These are phyloP conservation scores for Entomortierella beljakovae DNA, from an alignment of 192 early-diverging fungal genomes.

Conservation along the genomic window DNA sequence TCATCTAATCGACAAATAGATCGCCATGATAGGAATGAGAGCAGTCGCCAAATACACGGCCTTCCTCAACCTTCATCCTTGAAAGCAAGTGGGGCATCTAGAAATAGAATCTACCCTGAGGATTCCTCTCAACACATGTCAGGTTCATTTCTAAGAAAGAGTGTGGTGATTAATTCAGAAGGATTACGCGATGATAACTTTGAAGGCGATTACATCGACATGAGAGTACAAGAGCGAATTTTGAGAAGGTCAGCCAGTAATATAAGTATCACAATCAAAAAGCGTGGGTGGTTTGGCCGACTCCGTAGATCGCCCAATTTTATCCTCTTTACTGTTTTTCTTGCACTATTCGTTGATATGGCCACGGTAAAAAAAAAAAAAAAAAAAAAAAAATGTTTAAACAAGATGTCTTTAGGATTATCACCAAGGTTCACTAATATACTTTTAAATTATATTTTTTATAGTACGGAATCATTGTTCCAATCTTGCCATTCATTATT, in stretches of 20 bases:
- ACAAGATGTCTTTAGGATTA: neutral
- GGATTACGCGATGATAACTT: neutral
- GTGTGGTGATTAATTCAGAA: neutral
- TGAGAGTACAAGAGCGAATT: neutral
- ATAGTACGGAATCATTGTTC: constrained; percentile 79
- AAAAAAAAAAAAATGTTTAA: neutral
- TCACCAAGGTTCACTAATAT: no score
- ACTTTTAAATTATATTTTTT: neutral
- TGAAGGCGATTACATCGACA: neutral
- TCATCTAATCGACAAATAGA: constrained; percentile 4
- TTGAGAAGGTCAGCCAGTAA: constrained; percentile 20
- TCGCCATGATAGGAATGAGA: neutral
- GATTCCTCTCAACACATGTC: neutral
- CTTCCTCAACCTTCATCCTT: neutral
- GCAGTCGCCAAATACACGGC: neutral
- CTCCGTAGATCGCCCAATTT: constrained; percentile 42
- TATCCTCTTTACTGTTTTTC: constrained; percentile 46
- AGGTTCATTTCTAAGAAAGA: neutral
- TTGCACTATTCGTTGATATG: constrained; percentile 49
- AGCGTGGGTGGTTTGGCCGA: constrained; percentile 28
- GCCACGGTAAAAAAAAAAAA: constrained; percentile 22
- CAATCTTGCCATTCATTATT: constrained; percentile 77
- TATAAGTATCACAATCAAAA: constrained; percentile 13
- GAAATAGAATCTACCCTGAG: neutral
- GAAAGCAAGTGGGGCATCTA: neutral